These are phyloP conservation scores for Ajuga reptans DNA, from an alignment of 305 asterid species.

Conservation along the genomic window DNA sequence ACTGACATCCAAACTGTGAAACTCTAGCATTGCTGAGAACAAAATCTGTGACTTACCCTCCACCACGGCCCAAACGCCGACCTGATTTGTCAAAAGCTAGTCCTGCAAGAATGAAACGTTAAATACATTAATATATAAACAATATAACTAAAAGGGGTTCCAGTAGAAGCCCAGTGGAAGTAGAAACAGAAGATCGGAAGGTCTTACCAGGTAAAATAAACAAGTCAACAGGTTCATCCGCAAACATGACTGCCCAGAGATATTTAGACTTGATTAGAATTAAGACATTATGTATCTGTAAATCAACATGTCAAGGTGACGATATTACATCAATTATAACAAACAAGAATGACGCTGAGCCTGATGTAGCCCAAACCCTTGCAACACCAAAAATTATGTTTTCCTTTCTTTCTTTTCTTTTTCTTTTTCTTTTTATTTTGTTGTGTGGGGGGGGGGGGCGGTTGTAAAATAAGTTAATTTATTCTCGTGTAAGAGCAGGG, in stretches of 20 bases:
- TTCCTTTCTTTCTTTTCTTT: too few relatives aligned
- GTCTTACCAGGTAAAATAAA: constrained; percentile 77
- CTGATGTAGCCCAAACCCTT: neutral
- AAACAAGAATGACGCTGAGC: neutral
- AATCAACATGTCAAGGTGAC: neutral
- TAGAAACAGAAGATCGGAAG: neutral
- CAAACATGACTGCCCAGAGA: constrained; percentile 64
- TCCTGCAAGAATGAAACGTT: constrained; percentile 35
- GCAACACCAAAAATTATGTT: neutral
- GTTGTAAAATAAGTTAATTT: neutral
- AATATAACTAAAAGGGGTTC: neutral
- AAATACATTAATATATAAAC: neutral
- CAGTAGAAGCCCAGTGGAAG: neutral
- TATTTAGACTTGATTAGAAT: constrained; percentile 11
- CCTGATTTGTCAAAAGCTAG: constrained; percentile 92
- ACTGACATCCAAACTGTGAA: neutral
- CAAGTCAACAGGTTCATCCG: constrained; percentile 80
- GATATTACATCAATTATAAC: neutral
- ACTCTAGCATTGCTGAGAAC: neutral
- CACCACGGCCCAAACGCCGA: constrained; percentile 93
- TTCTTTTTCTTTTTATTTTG: neutral
- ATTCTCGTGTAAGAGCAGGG: neutral
- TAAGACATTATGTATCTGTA: neutral
- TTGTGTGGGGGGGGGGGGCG: neutral
- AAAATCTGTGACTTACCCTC: constrained; percentile 62